Evolutionary conservation across 2,329 filamentous ascomycete genomes (phyloP).

Genomic region (Zymoseptoria brevis): DNA sequence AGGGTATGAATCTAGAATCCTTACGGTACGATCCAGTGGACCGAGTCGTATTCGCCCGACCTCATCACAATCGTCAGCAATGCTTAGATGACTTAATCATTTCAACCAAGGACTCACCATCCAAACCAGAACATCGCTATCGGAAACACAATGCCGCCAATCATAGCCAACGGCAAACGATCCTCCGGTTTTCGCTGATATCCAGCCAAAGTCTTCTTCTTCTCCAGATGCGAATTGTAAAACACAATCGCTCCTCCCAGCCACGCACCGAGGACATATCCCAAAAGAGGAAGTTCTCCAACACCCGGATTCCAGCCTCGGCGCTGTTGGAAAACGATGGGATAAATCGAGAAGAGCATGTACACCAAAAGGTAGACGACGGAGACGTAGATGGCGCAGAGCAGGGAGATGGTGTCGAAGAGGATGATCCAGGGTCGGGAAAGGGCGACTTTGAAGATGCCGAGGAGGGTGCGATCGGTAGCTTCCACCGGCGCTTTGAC

Average conservation of each 20-base stretch:
- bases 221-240: slow-evolving; percentile 33
- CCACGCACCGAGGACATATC: slow-evolving; percentile 42
- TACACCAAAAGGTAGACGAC: slow-evolving; percentile 47
- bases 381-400: slow-evolving; percentile 59
- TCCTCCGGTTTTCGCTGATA: slow-evolving; percentile 38
- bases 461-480: slow-evolving; percentile 26
- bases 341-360: slow-evolving; percentile 43
- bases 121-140: slow-evolving; percentile 31
- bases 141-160: slow-evolving; percentile 28
- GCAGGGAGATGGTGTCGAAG: slow-evolving; percentile 63
- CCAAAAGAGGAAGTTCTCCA: slow-evolving; percentile 44
- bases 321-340: slow-evolving; percentile 54
- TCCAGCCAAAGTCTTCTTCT: slow-evolving; percentile 34
- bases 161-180: slow-evolving; percentile 25
- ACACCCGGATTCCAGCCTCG: slow-evolving; percentile 54
- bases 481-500: slow-evolving; percentile 44
- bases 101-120: slow-evolving; percentile 15
- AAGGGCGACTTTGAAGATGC: slow-evolving; percentile 50
- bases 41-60: slow-evolving; percentile 31
- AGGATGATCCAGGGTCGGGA: slow-evolving; percentile 61
- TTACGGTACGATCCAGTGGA: slow-evolving; percentile 42
- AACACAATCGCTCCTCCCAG: slow-evolving; percentile 39
- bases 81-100: too few relatives aligned
- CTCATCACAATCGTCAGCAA: too few relatives aligned
- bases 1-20: too few relatives aligned